Percentiles rank a stretch among this genome's conserved stretches.
phyloP scores from a whole-genome alignment of 345 rosid species.

The Corchorus capsularis region DNA sequence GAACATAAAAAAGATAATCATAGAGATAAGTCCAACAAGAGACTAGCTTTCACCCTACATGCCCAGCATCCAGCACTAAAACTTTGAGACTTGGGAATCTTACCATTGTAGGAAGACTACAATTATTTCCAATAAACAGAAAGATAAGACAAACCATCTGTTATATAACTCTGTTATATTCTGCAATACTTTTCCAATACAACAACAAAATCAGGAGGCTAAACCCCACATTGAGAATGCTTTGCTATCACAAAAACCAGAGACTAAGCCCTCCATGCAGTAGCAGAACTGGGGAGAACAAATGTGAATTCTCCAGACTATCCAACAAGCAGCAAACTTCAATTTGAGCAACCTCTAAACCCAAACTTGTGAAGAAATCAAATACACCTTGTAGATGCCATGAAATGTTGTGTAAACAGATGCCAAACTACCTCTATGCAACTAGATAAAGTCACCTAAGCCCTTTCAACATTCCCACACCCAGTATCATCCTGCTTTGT shows the following conservation, averaged over 20 bases:
- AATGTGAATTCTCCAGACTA: conserved; percentile 8
- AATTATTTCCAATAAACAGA: conserved; percentile 33
- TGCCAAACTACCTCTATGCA: conserved; percentile 11
- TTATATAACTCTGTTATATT: conserved; percentile 5
- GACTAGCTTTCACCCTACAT: conserved; percentile 2
- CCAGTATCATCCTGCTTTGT: neutral
- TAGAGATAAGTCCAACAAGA: conserved; percentile 13
- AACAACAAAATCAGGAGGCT: conserved; percentile 26
- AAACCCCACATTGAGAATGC: conserved; percentile 22
- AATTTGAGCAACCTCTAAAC: conserved; percentile 14
- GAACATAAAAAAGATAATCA: neutral
- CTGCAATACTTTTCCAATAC: conserved; percentile 15
- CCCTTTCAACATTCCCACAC: conserved; percentile 8
- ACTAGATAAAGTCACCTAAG: conserved; percentile 1
- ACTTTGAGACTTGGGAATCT: conserved; percentile 23
- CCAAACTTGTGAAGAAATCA: neutral
- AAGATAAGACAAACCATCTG: conserved; percentile 38
- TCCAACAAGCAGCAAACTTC: conserved; percentile 13
- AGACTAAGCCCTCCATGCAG: conserved; percentile 17
- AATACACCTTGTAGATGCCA: conserved; percentile 15
- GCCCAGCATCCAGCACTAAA: conserved; percentile 21
- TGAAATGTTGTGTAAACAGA: neutral
- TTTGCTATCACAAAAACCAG: conserved; percentile 9
- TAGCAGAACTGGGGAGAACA: conserved; percentile 14
- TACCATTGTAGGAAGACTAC: conserved; percentile 30